Base-by-base conservation (phyloP, 768 basidiomycete genomes). In the Amanita rubescens region DNA sequence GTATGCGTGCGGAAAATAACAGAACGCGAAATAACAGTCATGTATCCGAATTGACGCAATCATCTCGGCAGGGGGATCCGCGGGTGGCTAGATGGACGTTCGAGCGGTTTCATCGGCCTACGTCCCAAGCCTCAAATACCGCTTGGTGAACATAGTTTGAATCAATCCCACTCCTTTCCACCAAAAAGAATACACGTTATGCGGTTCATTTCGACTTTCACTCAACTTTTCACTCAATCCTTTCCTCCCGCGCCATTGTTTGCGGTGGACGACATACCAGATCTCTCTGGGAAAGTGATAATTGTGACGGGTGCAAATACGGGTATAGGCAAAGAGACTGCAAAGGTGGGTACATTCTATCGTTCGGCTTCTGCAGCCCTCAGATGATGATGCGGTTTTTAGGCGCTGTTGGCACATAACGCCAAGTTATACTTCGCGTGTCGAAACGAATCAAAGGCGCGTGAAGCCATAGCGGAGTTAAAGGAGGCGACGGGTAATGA, bases 341-440 rank as follows among this genome's bases (percentile, higher is more conserved):
- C 64, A 6, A 72, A 69, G 63, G 71, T 66, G 30, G 24, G 60
- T 27, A 15, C 24, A 17, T 37, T 22, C 42, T 22, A 27, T 34
- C 0, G 8, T 30, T n/a, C n/a, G n/a, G n/a, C 0, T 5, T 44
- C 10, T 32, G 17, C n/a, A 15, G 17, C 27, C 8, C 8, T 4
- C 2, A 34, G 17, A 37, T 14, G 49, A 39, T n/a, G 8, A n/a
- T n/a, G n/a, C 5, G 12, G 0, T n/a, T 45, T 34, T 44, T 25
- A 76, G 73, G 70, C 64, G 11, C 63, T 79, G 17, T 66, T 80
- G 3, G 51, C 55, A 1, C 72, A 74, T 53, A 71, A 75, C 55
- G 78, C 74, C 20, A 77, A 71, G 46, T 80, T 83, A 2, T 84
- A 81, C 60, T 59, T 82, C 15, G 77, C 75, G 0, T 65, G 69